Evolutionary conservation across 768 basidiomycete species (phyloP), one percentile per base, ranked within the genome.

Genomic region (Boletus sp.): DNA sequence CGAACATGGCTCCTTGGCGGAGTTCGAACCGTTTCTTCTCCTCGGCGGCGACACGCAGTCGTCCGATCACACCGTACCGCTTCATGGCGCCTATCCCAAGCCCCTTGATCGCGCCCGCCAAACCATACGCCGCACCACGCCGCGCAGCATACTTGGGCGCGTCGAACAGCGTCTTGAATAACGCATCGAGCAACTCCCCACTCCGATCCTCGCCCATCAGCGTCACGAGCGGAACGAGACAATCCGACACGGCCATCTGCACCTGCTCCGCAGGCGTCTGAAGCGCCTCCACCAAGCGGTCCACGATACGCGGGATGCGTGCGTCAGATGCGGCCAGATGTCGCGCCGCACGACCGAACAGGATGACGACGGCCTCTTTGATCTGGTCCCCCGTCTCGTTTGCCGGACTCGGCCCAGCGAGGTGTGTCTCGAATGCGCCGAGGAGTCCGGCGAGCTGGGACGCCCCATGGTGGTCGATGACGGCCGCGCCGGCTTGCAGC

Each of bases 61-160:
- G 83, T 10, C 74, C 75, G 58, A 97, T 83, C 40, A 98, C 75
- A 50, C 87, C 77, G 67, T 87, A 89, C 66, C 93, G 86, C 67
- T 94, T 93, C 75, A 98, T 83, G 0, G 85, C 83, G 0, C 83
- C 77, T 29, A 98, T 82, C 1, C 97, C 97, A 1, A 86, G 81
- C n/a, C 97, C 97, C 64, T 89, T 90, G 66, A 98, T 79, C 40
- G 92, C 82, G 27, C 97, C 97, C 2, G 96, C 93, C 19, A 99
- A 74, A 39, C 96, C 97, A 69, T 98, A 98, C 1, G 96, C 95
- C 1, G 96, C 95, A 32, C 97, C 97, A n/a, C 96, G 83, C n/a
- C 97, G 83, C 47, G 83, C 80, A 10, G 92, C 96, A 65, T 99
- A 98, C 68, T 94, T 98, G 8, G 83, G 76, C 5, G 84, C 85